A percentile compares a stretch with the other conserved stretches of the same genome.
Evolutionary conservation across 345 rosid genomes (phyloP).

Genomic region (Lepidium sativum): DNA sequence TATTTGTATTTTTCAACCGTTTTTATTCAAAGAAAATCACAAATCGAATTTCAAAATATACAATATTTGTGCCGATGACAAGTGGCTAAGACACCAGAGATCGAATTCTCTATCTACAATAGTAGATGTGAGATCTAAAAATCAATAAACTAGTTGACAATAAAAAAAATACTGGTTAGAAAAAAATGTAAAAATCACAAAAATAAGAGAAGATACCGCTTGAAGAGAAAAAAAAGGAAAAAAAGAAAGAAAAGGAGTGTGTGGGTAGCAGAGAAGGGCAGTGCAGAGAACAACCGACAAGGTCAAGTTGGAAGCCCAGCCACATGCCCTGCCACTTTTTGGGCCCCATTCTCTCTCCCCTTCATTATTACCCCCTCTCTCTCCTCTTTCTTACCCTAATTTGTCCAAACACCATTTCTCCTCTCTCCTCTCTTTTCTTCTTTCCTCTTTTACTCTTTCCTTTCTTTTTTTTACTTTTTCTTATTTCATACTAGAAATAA

Average conservation of each 20-base stretch:
- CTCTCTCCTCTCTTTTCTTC: conserved; percentile 20
- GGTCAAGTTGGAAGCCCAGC: conserved; percentile 89
- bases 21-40: too few relatives aligned
- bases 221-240: neutral
- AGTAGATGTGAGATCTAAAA: too few relatives aligned
- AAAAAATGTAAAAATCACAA: too few relatives aligned
- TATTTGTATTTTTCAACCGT: too few relatives aligned
- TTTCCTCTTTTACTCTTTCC: conserved; percentile 7
- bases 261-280: conserved; percentile 24
- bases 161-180: too few relatives aligned
- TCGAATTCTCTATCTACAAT: too few relatives aligned
- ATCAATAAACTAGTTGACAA: too few relatives aligned
- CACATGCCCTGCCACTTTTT: conserved; percentile 87
- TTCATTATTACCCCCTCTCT: conserved; percentile 49
- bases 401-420: conserved; percentile 12
- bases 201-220: too few relatives aligned
- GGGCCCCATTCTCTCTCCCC: conserved; percentile 42
- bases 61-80: too few relatives aligned
- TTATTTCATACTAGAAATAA: too few relatives aligned
- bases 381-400: conserved; percentile 29
- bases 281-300: conserved; percentile 76
- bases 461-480: neutral
- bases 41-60: too few relatives aligned
- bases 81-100: too few relatives aligned
- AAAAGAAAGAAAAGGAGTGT: conserved; percentile 11